Conservation (phyloP, 805 yeast species). For the Candida dendrica region DNA sequence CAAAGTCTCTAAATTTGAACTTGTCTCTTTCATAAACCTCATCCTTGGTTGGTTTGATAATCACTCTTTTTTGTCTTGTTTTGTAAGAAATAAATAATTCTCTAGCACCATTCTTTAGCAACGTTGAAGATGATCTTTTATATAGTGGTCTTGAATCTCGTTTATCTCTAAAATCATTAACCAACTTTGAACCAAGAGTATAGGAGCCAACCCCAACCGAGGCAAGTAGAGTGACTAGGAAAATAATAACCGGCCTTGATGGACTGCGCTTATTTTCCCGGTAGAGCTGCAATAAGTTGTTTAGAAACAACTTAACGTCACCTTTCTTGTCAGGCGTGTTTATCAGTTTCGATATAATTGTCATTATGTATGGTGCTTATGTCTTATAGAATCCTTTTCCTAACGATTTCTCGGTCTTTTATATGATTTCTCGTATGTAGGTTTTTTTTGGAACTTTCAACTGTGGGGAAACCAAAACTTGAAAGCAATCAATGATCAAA, state of each 20-base stretch:
- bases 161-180: constrained; percentile 20
- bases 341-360: constrained; percentile 11
- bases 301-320: constrained; percentile 15
- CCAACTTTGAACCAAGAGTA: constrained; percentile 16
- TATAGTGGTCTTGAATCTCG: constrained; percentile 21
- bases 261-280: constrained; percentile 20
- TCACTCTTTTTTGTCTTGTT: constrained; percentile 18
- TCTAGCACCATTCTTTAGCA: constrained; percentile 23
- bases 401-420: too few species aligned
- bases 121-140: constrained; percentile 21
- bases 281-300: constrained; percentile 18
- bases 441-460: too few species aligned
- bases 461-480: not conserved
- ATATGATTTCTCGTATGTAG: too few species aligned
- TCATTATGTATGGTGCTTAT: not conserved
- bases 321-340: constrained; percentile 12
- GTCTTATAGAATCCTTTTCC: too few species aligned
- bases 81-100: constrained; percentile 22
- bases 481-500: not conserved
- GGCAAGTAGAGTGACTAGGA: constrained; percentile 17
- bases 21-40: constrained; percentile 21
- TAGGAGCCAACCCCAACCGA: constrained; percentile 15
- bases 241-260: constrained; percentile 21
- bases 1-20: constrained; percentile 21
- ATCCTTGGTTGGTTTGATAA: constrained; percentile 21